Evolutionary conservation across 139 green algal genomes (phyloP).

Genomic region (Edaphochlamys debaryana): DNA sequence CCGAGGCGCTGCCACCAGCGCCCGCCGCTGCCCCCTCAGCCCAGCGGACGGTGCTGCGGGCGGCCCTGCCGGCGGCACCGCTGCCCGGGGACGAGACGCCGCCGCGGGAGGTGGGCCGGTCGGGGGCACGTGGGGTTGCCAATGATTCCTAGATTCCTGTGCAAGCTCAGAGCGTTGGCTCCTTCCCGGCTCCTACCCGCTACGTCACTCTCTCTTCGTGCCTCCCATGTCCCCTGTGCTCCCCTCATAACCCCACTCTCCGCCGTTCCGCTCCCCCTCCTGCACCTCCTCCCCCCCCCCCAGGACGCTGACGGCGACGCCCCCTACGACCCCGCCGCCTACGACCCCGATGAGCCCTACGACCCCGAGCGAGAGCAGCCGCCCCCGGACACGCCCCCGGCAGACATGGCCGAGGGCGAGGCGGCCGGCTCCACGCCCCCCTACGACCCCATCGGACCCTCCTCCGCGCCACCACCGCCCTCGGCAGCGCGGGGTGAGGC

Average conservation of each 20-base stretch:
- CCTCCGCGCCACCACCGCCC: too few species aligned
- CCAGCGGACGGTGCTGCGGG: slow-evolving; percentile 30
- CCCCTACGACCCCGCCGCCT: slow-evolving; percentile 44
- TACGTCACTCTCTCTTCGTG: too few species aligned
- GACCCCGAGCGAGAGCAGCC: slow-evolving; percentile 27
- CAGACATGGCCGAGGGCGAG: background rate
- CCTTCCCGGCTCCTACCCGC: too few species aligned
- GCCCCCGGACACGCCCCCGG: too few species aligned
- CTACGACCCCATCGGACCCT: slow-evolving; percentile 1
- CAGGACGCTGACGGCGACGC: slow-evolving; percentile 35
- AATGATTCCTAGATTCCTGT: too few species aligned
- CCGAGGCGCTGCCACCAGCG: background rate
- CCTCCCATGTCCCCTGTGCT: too few species aligned
- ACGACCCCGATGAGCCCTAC: slow-evolving; percentile 30
- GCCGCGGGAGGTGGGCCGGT: background rate
- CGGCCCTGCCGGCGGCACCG: slow-evolving; percentile 10
- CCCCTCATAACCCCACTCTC: too few species aligned
- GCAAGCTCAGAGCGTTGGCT: too few species aligned
- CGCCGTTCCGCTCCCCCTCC: background rate
- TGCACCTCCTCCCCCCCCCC: background rate
- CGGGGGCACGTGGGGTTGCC: too few species aligned
- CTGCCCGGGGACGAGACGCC: slow-evolving; percentile 10
- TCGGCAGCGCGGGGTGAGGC: too few species aligned
- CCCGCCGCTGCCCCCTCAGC: background rate
- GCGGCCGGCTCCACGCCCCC: background rate